phyloP scores from a whole-genome alignment of 768 basidiomycete genomes.

The Pluteus cervinus region DNA sequence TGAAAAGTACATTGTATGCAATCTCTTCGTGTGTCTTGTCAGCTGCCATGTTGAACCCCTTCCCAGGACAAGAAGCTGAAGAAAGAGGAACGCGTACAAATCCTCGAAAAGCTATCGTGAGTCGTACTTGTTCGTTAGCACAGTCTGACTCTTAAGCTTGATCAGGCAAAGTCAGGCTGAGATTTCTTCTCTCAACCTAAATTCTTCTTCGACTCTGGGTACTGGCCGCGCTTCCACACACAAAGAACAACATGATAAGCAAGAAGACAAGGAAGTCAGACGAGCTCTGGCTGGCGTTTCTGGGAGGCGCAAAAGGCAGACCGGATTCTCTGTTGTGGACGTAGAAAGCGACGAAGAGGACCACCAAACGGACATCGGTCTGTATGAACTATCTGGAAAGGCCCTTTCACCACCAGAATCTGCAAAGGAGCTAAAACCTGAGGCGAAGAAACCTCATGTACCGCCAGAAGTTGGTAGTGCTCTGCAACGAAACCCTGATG shows the following conservation, averaged over 20 bases:
- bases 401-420: too few species aligned
- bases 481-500: slow-evolving; percentile 60
- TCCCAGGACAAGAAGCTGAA: slow-evolving; percentile 84
- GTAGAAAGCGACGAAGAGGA: slow-evolving; percentile 23
- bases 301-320: slow-evolving; percentile 46
- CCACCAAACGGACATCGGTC: slow-evolving; percentile 11
- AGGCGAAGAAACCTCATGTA: slow-evolving; percentile 12
- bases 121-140: slow-evolving; percentile 21
- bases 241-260: slow-evolving; percentile 49
- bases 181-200: slow-evolving; percentile 51
- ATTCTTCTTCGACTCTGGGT: slow-evolving; percentile 81
- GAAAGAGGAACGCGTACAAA: slow-evolving; percentile 73
- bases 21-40: not conserved
- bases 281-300: slow-evolving; percentile 42
- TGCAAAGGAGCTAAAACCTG: slow-evolving; percentile 17
- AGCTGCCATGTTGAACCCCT: slow-evolving; percentile 2
- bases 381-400: slow-evolving; percentile 6
- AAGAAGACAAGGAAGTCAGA: slow-evolving; percentile 55
- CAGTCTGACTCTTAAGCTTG: slow-evolving; percentile 14
- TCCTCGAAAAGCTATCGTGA: slow-evolving; percentile 82
- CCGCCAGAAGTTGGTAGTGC: slow-evolving; percentile 49
- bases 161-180: slow-evolving; percentile 73
- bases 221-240: slow-evolving; percentile 62
- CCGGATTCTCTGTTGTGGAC: slow-evolving; percentile 28
- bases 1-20: slow-evolving; percentile 81